Evolutionary conservation across 495 filamentous ascomycete genomes (phyloP), one percentile per base, ranked within the genome.

Genomic region (Podospora pseudoanserina): DNA sequence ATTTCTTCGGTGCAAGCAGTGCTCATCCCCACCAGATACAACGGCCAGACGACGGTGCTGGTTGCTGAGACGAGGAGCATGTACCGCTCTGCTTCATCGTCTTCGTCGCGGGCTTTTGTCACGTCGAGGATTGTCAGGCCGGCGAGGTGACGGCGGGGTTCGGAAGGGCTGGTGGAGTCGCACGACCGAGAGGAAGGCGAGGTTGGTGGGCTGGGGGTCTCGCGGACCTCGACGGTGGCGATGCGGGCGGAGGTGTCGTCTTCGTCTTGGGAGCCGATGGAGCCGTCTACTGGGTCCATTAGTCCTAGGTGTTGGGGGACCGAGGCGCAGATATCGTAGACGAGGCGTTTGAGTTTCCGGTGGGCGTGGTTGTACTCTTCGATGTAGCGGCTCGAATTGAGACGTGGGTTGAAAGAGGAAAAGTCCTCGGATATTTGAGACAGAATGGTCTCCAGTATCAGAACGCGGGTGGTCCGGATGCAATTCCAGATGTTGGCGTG

Each of bases 391-490:
- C 62, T 49, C 3, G 69, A 66, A 49, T 70, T 34, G 15, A 68
- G 63, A 23, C 49, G 39, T 0, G 74, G 58, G 65, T 60, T 26
- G 32, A 67, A 65, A 49, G 59, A 16, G 15, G 67, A 39, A 6
- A 74, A 70, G 27, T 73, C 65, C 11, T 58, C 61, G 30, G 77
- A 72, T 23, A 82, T 73, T 30, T 77, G 70, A 5, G 72, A 66
- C 11, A 79, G 66, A 16, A 88, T 84, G 20, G 84, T 83, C 64
- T 88, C 85, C 68, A 84, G 84, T 55, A 86, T 72, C n/a, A 89
- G 71, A 64, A 90, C 86, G 19, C 86, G 83, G 13, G 82, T 79
- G 39, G 80, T 81, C 32, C 86, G 85, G 65, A 88, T 84, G 44
- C 81, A 78, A 68, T 88, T 89, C 82, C 84, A 88, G 7, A 83